phyloP scores from a whole-genome alignment of 441 rosid species.

The Adansonia grandidieri region DNA sequence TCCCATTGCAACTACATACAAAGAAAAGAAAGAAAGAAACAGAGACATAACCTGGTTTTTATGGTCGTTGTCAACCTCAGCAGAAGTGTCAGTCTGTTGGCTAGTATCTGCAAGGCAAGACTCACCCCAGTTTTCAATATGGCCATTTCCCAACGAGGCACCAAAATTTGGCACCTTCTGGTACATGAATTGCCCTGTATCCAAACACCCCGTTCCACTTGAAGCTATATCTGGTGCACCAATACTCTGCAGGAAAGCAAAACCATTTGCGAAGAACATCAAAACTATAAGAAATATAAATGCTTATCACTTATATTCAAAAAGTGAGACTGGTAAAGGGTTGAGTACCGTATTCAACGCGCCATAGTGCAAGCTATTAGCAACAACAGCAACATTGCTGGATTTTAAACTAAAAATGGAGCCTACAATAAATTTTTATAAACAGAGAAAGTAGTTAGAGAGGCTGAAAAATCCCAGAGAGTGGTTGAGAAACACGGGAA shows the following conservation, averaged over 20 bases:
- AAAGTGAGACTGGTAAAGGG: conserved; percentile 27
- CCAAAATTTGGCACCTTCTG: conserved; percentile 53
- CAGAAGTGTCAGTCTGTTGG: conserved; percentile 97
- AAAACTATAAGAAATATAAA: conserved; percentile 16
- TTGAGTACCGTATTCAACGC: conserved; percentile 66
- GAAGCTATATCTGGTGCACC: conserved; percentile 50
- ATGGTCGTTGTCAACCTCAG: conserved; percentile 90
- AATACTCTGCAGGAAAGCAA: conserved; percentile 37
- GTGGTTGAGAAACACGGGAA: neutral
- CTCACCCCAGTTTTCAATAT: conserved; percentile 84
- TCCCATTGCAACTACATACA: conserved; percentile 38
- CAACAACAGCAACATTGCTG: conserved; percentile 59
- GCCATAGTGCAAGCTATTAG: conserved; percentile 58
- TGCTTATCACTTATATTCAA: neutral
- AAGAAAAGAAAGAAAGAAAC: conserved; percentile 20
- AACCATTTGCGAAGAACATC: conserved; percentile 1
- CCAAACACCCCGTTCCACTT: conserved; percentile 65
- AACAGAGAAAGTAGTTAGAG: conserved; percentile 17
- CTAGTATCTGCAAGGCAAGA: conserved; percentile 83
- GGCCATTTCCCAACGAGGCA: conserved; percentile 58
- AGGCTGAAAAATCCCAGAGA: conserved; percentile 14
- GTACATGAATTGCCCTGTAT: conserved; percentile 72
- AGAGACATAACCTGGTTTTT: conserved; percentile 68
- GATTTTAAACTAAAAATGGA: conserved; percentile 59
- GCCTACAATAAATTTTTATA: conserved; percentile 34